phyloP scores from a whole-genome alignment of 371 early-diverging fungal species.

The Mortierella sp. region DNA sequence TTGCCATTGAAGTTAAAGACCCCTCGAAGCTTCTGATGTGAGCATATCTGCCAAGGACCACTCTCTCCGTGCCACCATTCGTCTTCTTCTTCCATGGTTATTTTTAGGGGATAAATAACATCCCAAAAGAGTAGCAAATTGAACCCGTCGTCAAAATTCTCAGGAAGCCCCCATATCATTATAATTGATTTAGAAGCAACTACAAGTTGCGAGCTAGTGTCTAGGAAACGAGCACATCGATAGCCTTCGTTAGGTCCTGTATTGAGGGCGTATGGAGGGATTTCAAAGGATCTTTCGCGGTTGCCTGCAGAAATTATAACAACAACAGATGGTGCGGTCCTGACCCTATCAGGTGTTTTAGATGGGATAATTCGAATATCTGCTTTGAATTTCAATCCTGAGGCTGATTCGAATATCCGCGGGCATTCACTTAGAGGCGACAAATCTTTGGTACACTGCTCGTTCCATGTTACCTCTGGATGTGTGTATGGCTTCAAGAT shows the following conservation, averaged over 20 bases:
- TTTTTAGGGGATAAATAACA: not conserved
- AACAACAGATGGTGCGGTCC: not conserved
- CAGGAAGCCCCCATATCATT: slow-evolving; percentile 18
- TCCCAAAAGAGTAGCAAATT: slow-evolving; percentile 4
- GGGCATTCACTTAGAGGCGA: not conserved
- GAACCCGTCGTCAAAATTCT: slow-evolving; percentile 15
- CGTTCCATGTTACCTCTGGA: not conserved
- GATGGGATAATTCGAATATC: not conserved
- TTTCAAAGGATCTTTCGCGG: not conserved
- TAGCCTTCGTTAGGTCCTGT: not conserved
- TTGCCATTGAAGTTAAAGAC: not conserved
- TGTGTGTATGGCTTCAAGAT: not conserved
- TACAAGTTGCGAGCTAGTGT: not conserved
- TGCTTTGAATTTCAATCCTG: not conserved
- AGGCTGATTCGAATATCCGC: not conserved
- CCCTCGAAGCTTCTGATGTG: not conserved
- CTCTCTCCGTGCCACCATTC: not conserved
- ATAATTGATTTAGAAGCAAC: not conserved
- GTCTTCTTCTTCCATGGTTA: not conserved
- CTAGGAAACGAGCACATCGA: not conserved
- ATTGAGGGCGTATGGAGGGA: not conserved
- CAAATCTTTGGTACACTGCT: not conserved
- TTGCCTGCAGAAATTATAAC: not conserved
- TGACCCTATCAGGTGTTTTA: not conserved
- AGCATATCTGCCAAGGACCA: not conserved